Conservation (phyloP, 2,329 filamentous ascomycete species). For the Diplodia scrobiculata region DNA sequence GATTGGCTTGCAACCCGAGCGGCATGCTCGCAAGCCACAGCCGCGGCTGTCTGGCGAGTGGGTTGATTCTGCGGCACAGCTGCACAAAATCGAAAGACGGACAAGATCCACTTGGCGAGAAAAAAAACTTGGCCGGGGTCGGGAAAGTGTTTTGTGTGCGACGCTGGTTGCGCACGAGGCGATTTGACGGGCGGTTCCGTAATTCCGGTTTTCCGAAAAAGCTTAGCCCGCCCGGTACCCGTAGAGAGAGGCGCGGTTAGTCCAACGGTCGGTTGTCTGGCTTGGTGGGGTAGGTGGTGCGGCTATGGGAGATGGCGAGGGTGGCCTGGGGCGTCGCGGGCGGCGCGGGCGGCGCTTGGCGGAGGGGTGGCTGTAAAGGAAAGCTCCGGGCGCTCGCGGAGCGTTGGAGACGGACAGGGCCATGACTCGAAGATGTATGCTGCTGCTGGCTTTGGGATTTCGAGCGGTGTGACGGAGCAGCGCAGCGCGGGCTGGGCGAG, state of each 20-base stretch:
- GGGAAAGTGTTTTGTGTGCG: background rate
- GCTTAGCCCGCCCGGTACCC: constrained; percentile 5
- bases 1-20: constrained; percentile 4
- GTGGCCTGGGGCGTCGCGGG: background rate
- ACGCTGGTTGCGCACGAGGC: constrained; percentile 1
- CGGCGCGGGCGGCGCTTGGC: too few species aligned
- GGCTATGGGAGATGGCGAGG: background rate
- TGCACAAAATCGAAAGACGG: background rate
- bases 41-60: background rate
- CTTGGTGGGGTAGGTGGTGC: constrained; percentile 10
- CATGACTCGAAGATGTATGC: constrained; percentile 19
- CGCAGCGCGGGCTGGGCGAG: background rate
- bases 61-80: background rate
- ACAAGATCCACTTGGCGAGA: constrained; percentile 16
- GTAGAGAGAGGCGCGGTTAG: background rate
- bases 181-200: constrained; percentile 22
- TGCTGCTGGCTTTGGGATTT: constrained; percentile 4
- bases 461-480: constrained; percentile 18
- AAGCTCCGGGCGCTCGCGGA: constrained; percentile 17
- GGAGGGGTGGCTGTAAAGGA: background rate
- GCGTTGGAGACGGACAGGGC: constrained; percentile 6
- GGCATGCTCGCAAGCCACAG: background rate
- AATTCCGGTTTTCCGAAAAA: constrained; percentile 21
- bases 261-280: background rate
- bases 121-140: constrained; percentile 12